A percentile compares a stretch with the other conserved stretches of the same genome.
These are phyloP conservation scores for Kwoniella sp. DNA, from an alignment of 768 basidiomycete species.

Conservation along the genomic window DNA sequence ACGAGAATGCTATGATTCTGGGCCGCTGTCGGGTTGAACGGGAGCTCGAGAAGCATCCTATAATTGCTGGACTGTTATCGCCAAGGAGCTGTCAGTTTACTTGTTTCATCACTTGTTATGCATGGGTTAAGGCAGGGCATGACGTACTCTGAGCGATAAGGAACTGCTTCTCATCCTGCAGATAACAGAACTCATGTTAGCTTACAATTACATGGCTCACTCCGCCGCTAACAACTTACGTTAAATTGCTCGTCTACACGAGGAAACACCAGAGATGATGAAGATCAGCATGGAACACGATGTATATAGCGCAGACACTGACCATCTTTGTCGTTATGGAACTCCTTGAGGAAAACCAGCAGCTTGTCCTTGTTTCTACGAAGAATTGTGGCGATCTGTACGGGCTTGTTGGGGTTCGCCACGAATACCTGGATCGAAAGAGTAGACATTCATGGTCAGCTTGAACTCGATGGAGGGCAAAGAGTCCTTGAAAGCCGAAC, in stretches of 20 bases:
- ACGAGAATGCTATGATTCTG: no score
- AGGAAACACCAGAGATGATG: neutral
- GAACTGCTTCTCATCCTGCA: conserved; percentile 90
- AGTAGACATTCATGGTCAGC: no score
- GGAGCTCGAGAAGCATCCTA: no score
- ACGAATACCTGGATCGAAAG: conserved; percentile 84
- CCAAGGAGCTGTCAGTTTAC: no score
- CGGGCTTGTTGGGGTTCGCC: conserved; percentile 98
- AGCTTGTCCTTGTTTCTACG: conserved; percentile 93
- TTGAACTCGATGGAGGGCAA: no score
- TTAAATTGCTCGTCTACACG: conserved; percentile 87
- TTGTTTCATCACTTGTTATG: no score
- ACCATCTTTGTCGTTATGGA: conserved; percentile 98
- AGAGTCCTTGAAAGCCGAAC: no score
- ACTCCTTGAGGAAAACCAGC: conserved; percentile 80
- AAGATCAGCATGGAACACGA: conserved; percentile 22
- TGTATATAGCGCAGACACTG: conserved; percentile 43
- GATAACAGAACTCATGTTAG: conserved; percentile 1
- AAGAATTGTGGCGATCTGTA: conserved; percentile 87
- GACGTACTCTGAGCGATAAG: conserved; percentile 75
- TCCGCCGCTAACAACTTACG: conserved; percentile 58
- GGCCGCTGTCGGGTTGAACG: no score
- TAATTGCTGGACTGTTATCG: no score
- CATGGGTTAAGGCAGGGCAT: no score
- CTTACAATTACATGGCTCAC: conserved; percentile 1